A percentile compares a stretch with the other conserved stretches of the same genome.
These are phyloP conservation scores for Cucurbita pepo DNA, from an alignment of 306 rosid species.

Conservation along the genomic window DNA sequence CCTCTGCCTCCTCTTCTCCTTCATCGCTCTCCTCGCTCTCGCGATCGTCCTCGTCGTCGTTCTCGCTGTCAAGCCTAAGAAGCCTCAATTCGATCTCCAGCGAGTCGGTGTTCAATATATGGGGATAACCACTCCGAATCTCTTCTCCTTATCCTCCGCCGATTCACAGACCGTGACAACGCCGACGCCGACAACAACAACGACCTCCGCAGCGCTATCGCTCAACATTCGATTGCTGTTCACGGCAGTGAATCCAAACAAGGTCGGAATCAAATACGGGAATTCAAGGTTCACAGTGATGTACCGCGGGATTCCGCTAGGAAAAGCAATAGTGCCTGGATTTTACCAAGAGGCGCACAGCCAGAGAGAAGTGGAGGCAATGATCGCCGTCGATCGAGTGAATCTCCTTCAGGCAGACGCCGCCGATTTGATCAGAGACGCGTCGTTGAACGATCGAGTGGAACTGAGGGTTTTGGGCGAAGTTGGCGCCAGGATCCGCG, in stretches of 20 bases:
- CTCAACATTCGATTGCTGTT: slow-evolving; percentile 55
- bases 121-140: slow-evolving; percentile 45
- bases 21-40: slow-evolving; percentile 53
- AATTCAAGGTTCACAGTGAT: slow-evolving; percentile 83
- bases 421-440: slow-evolving; percentile 58
- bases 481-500: slow-evolving; percentile 95
- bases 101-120: slow-evolving; percentile 76
- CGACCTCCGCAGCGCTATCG: slow-evolving; percentile 49
- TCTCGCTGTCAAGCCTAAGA: slow-evolving; percentile 79
- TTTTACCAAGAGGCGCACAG: slow-evolving; percentile 77
- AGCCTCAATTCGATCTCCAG: slow-evolving; percentile 91
- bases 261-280: slow-evolving; percentile 89
- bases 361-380: slow-evolving; percentile 45
- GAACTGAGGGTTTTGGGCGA: slow-evolving; percentile 73
- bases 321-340: slow-evolving; percentile 69
- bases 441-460: slow-evolving; percentile 73
- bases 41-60: slow-evolving; percentile 57
- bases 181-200: not conserved
- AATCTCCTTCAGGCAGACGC: slow-evolving; percentile 81
- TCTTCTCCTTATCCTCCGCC: slow-evolving; percentile 6
- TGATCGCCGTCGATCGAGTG: slow-evolving; percentile 60
- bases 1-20: slow-evolving; percentile 69
- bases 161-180: not conserved
- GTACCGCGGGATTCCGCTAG: slow-evolving; percentile 87
- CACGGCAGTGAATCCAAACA: slow-evolving; percentile 74